phyloP scores from a whole-genome alignment of 805 yeast species.

The Isabelozyma heimii region DNA sequence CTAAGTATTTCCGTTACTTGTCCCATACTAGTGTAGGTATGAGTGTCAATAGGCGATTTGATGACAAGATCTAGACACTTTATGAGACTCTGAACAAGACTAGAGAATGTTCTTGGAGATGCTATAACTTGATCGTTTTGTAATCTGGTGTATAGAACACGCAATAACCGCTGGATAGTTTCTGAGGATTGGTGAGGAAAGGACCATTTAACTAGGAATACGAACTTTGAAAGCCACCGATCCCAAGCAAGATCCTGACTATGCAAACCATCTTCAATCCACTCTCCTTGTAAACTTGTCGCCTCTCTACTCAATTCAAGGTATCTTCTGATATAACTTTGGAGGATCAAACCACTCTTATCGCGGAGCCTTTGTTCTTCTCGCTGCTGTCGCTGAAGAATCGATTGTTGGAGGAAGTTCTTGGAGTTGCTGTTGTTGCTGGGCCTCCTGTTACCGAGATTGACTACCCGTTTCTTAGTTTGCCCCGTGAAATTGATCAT shows the following conservation, averaged over 20 bases:
- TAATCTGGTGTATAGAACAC: neutral
- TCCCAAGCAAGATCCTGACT: slow-evolving; percentile 7
- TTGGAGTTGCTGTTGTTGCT: slow-evolving; percentile 13
- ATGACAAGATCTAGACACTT: neutral
- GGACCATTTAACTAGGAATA: slow-evolving; percentile 13
- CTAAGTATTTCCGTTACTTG: neutral
- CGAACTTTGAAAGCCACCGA: slow-evolving; percentile 19
- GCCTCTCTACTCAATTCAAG: slow-evolving; percentile 28
- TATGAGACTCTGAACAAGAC: neutral
- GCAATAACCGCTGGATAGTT: neutral
- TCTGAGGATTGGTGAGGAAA: slow-evolving; percentile 4
- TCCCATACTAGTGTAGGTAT: neutral
- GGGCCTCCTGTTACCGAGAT: slow-evolving; percentile 52
- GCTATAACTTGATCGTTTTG: neutral
- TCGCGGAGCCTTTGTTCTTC: slow-evolving; percentile 52
- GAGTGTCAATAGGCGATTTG: neutral
- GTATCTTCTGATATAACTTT: slow-evolving; percentile 43
- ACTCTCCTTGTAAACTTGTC: slow-evolving; percentile 7
- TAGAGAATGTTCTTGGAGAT: neutral
- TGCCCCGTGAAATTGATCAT: slow-evolving; percentile 68
- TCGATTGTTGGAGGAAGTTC: slow-evolving; percentile 59
- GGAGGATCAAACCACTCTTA: slow-evolving; percentile 50
- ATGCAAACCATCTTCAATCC: slow-evolving; percentile 9
- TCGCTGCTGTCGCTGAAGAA: slow-evolving; percentile 62
- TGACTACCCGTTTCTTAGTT: slow-evolving; percentile 57